Evolutionary conservation across 148 eudicot species (phyloP).

Genomic region (Cornus suecica): DNA sequence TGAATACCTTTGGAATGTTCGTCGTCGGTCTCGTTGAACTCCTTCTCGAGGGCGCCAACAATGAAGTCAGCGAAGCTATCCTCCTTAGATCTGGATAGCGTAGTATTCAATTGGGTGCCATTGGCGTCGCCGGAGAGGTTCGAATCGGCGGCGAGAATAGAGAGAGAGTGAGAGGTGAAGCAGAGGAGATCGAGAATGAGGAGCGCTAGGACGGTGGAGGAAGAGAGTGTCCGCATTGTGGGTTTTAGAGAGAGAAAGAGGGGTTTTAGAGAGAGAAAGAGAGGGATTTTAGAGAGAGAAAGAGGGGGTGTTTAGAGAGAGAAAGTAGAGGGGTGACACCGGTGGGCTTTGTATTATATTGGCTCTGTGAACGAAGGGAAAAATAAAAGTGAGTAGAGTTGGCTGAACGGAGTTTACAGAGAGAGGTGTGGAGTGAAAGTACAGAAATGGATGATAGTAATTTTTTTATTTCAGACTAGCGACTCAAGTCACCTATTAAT

Average conservation of each 20-base stretch:
- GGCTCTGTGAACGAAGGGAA: too few species aligned
- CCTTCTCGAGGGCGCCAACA: constrained; percentile 93
- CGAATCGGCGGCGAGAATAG: constrained; percentile 2
- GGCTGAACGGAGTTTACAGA: too few species aligned
- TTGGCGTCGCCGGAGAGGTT: constrained; percentile 11
- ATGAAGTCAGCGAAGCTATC: constrained; percentile 86
- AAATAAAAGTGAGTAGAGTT: too few species aligned
- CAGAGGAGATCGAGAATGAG: constrained; percentile 22
- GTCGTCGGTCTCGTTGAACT: constrained; percentile 77
- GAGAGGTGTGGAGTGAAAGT: too few species aligned
- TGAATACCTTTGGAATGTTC: constrained; percentile 65
- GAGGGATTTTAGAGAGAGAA: not conserved
- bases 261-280: too few species aligned
- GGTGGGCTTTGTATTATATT: too few species aligned
- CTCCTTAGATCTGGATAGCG: constrained; percentile 36
- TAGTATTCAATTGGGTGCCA: constrained; percentile 14
- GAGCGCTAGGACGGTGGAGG: constrained; percentile 18
- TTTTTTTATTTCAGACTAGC: too few species aligned
- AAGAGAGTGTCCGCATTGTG: constrained; percentile 18
- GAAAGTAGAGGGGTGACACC: too few species aligned
- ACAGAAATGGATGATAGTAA: too few species aligned
- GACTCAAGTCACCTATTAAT: too few species aligned
- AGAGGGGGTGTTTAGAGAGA: too few species aligned
- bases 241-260: not conserved
- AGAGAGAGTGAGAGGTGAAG: constrained; percentile 14